Evolutionary conservation across 805 yeast species (phyloP), one percentile per base, ranked within the genome.

Genomic region (Cyberlindnera saturnus): DNA sequence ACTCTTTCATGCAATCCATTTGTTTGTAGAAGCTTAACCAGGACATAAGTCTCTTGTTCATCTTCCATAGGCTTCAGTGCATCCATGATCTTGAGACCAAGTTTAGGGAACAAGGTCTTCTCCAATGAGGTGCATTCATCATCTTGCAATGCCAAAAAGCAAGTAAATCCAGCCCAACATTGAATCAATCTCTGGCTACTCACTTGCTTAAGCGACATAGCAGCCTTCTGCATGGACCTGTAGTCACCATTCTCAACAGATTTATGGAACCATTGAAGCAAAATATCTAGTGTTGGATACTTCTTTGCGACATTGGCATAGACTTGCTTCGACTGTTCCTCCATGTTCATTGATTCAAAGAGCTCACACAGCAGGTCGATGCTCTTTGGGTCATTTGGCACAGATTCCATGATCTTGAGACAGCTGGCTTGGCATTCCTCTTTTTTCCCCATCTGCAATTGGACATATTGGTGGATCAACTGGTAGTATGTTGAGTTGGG

Each of bases 1-100:
- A 73, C 62, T n/a, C 35, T 17, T 6, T 35, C 38, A 7, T 40
- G 3, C 28, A 29, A n/a, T n/a, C 35, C 40, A 36, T 69, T 69
- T 36, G 65, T 50, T 36, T 65, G 60, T 46, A 81, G 61, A 2
- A 86, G 69, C 34, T 70, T 64, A 3, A 78, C 79, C 44, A 72
- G 71, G 3, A 87, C 75, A 49, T 66, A 86, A 3, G 74, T 63
- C 46, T 89, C 95, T 52, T 87, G 95, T 8, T 82, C 76, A 17
- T 69, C 66, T 34, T 65, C 50, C 36, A 71, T 66, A 1, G 91
- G 86, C 36, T 66, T 64, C 15, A 73, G 57, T n/a, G 62, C 61
- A 26, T 74, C 78, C 26, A 84, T 58, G 48, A 82, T 58, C 49
- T 81, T 77, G 45, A 70, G 54, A 0, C 88, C 90, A 30, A 88